Percentiles rank a stretch among this genome's conserved stretches.
Conservation (phyloP, 2,329 filamentous ascomycete species). For the Annulohypoxylon truncatum region DNA sequence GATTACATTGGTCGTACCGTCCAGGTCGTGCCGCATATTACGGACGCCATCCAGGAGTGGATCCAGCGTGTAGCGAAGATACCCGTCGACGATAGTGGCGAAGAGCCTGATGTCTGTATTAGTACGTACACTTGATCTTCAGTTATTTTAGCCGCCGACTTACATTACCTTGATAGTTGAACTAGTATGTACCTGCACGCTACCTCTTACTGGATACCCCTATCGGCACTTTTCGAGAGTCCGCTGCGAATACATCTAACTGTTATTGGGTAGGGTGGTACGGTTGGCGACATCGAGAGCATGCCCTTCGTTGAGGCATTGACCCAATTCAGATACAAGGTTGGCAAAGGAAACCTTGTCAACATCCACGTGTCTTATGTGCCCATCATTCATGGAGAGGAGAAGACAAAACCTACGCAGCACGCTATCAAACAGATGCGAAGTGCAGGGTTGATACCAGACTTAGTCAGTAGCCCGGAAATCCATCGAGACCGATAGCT, state of each 20-base stretch:
- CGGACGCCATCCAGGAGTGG: conserved; percentile 92
- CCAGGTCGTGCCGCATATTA: conserved; percentile 93
- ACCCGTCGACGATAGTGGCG: conserved; percentile 85
- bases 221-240: not conserved
- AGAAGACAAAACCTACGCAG: conserved; percentile 98
- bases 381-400: conserved; percentile 75
- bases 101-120: conserved; percentile 92
- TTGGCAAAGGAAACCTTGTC: conserved; percentile 82
- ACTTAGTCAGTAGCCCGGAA: conserved; percentile 64
- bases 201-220: not conserved
- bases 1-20: conserved; percentile 91
- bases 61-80: conserved; percentile 87
- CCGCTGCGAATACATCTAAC: conserved; percentile 4
- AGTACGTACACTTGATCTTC: conserved; percentile 59
- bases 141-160: conserved; percentile 7
- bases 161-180: conserved; percentile 26
- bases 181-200: conserved; percentile 29
- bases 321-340: conserved; percentile 78
- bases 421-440: conserved; percentile 86
- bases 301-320: conserved; percentile 90
- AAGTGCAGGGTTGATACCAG: conserved; percentile 79
- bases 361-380: conserved; percentile 92
- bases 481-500: conserved; percentile 29
- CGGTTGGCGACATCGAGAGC: conserved; percentile 81
- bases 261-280: conserved; percentile 39